Conservation (phyloP, 495 filamentous ascomycete genomes). For the Penicillium cinerascens region DNA sequence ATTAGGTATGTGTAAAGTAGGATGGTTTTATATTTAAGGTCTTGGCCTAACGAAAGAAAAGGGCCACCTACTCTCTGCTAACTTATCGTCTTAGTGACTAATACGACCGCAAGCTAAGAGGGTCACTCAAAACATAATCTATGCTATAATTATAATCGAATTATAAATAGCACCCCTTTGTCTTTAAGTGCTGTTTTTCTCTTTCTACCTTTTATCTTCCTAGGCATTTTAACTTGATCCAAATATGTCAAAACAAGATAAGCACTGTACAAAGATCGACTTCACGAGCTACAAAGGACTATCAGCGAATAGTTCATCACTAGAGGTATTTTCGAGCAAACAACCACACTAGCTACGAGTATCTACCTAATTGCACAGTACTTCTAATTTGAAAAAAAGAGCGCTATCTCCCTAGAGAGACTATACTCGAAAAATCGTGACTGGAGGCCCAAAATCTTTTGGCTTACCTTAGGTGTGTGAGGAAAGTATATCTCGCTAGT, state of each 20-base stretch:
- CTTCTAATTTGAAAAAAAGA: conserved; percentile 4
- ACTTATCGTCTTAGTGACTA: conserved; percentile 3
- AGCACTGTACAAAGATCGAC: conserved; percentile 10
- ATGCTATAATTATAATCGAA: not conserved
- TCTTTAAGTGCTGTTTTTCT: not conserved
- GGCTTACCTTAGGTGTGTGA: not conserved
- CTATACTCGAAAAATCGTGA: not conserved
- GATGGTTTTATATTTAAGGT: conserved; percentile 1
- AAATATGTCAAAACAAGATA: conserved; percentile 10
- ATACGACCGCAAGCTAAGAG: not conserved
- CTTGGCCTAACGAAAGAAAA: conserved; percentile 2
- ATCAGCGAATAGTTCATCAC: conserved; percentile 1
- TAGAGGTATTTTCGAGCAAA: not conserved
- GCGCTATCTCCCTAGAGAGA: not conserved
- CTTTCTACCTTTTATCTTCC: conserved; percentile 1
- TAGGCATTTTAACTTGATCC: not conserved
- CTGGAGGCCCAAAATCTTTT: not conserved
- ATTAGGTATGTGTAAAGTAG: not conserved
- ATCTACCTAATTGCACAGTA: not conserved
- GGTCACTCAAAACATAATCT: not conserved
- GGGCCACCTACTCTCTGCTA: not conserved
- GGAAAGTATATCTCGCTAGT: too few relatives aligned
- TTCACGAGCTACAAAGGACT: conserved; percentile 2
- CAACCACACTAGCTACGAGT: not conserved
- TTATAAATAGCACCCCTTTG: conserved; percentile 3